Percentiles rank a stretch among this genome's conserved stretches.
Conservation (phyloP, 2,329 filamentous ascomycete genomes). For the Calonectria leucothoes region DNA sequence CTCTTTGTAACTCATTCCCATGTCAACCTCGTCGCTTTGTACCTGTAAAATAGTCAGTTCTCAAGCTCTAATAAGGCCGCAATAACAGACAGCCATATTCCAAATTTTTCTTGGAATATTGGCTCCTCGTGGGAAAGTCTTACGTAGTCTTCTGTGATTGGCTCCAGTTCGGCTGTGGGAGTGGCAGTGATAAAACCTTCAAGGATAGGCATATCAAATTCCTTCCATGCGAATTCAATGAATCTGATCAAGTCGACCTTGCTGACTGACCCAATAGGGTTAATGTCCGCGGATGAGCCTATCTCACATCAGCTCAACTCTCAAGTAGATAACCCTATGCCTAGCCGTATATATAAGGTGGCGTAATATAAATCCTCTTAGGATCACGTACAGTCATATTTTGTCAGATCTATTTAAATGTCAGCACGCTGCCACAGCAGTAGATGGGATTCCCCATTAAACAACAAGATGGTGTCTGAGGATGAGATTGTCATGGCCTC, state of each 20-base stretch:
- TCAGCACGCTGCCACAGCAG: not conserved
- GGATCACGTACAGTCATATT: not conserved
- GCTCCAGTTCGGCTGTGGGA: constrained; percentile 55
- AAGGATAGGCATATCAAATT: constrained; percentile 71
- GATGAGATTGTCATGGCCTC: not conserved
- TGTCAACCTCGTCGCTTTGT: constrained; percentile 55
- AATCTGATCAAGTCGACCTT: constrained; percentile 76
- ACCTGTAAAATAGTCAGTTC: constrained; percentile 48
- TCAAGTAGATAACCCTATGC: not conserved
- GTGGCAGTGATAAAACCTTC: constrained; percentile 70
- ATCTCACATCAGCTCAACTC: constrained; percentile 53
- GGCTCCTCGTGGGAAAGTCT: not conserved
- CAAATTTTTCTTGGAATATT: no score
- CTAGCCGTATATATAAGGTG: not conserved
- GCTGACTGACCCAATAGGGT: constrained; percentile 39
- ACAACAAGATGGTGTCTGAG: not conserved
- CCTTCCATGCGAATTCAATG: constrained; percentile 65
- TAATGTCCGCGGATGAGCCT: constrained; percentile 53
- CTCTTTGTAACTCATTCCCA: constrained; percentile 57
- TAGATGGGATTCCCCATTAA: not conserved
- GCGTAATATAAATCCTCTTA: no score
- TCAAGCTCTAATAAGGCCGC: not conserved
- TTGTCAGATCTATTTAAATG: not conserved
- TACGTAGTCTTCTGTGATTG: not conserved
- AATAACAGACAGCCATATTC: not conserved